Evolutionary conservation across 2,329 filamentous ascomycete genomes (phyloP).

Genomic region (Emmonsiellopsis sp.): DNA sequence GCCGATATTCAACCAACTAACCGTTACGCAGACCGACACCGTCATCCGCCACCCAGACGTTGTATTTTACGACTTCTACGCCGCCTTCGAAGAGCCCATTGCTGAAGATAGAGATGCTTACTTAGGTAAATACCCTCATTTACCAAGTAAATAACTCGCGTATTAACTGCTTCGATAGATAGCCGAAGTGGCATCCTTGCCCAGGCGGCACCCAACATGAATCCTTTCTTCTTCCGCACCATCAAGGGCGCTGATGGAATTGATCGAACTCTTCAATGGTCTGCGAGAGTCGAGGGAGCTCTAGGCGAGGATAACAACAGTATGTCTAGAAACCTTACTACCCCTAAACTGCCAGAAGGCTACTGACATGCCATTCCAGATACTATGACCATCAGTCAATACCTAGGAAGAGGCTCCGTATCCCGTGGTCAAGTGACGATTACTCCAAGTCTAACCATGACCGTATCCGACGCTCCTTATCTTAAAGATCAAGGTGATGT

Average conservation of each 20-base stretch:
- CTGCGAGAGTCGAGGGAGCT: slow-evolving; percentile 3
- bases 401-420: slow-evolving; percentile 1
- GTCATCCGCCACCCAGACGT: slow-evolving; percentile 44
- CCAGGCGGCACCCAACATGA: slow-evolving; percentile 6
- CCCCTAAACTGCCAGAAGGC: not conserved
- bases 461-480: slow-evolving; percentile 1
- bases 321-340: not conserved
- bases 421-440: slow-evolving; percentile 1
- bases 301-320: not conserved
- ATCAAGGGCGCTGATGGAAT: slow-evolving; percentile 4
- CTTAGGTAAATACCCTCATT: slow-evolving; percentile 17
- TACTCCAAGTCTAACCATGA: slow-evolving; percentile 2
- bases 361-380: slow-evolving; percentile 19
- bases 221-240: not conserved
- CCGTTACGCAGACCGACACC: slow-evolving; percentile 40
- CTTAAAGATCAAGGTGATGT: slow-evolving; percentile 2
- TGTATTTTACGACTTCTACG: slow-evolving; percentile 57
- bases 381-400: slow-evolving; percentile 44
- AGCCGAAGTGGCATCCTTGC: slow-evolving; percentile 15
- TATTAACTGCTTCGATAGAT: slow-evolving; percentile 3
- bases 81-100: slow-evolving; percentile 43
- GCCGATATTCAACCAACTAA: not conserved
- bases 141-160: slow-evolving; percentile 7
- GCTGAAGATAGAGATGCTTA: slow-evolving; percentile 31
- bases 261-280: slow-evolving; percentile 5